phyloP scores from a whole-genome alignment of 1,284 basidiomycete genomes.

The Cutaneotrichosporon curvatum region DNA sequence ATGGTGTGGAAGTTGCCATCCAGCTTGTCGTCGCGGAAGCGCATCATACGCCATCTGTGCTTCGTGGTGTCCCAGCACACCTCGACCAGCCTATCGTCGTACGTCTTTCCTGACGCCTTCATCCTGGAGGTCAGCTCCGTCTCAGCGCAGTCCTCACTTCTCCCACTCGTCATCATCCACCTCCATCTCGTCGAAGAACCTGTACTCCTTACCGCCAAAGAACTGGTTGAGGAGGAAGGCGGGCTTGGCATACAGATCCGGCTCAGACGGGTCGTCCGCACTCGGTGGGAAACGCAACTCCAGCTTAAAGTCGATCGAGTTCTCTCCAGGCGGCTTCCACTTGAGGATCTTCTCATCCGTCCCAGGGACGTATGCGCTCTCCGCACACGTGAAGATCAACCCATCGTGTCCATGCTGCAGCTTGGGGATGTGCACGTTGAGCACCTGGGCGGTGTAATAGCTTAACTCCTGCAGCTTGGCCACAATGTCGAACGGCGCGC shows the following conservation, averaged over 20 bases:
- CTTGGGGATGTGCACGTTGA: conserved; percentile 73
- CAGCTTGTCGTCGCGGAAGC: conserved; percentile 85
- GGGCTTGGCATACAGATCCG: conserved; percentile 79
- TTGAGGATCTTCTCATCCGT: conserved; percentile 91
- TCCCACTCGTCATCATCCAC: conserved; percentile 92
- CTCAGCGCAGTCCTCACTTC: conserved; percentile 52
- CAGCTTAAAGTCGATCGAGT: conserved; percentile 95
- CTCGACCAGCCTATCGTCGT: conserved; percentile 89
- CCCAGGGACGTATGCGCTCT: conserved; percentile 74
- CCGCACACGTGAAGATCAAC: conserved; percentile 90
- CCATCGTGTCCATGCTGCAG: conserved; percentile 93
- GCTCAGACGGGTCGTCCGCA: conserved; percentile 46
- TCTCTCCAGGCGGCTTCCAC: conserved; percentile 98
- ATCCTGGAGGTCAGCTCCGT: conserved; percentile 53
- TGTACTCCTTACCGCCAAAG: conserved; percentile 61
- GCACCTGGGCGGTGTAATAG: conserved; percentile 79
- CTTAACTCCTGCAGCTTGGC: conserved; percentile 86
- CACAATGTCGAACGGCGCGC: conserved; percentile 81
- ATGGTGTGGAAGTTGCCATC: conserved; percentile 76
- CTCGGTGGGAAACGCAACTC: conserved; percentile 80
- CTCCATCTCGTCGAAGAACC: conserved; percentile 78
- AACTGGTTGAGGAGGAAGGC: conserved; percentile 77
- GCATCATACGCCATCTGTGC: conserved; percentile 76
- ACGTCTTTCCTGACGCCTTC: conserved; percentile 76
- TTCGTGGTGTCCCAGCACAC: conserved; percentile 71